These are phyloP conservation scores for Aspergillus funiculosus DNA, from an alignment of 495 filamentous ascomycete genomes.

Conservation along the genomic window DNA sequence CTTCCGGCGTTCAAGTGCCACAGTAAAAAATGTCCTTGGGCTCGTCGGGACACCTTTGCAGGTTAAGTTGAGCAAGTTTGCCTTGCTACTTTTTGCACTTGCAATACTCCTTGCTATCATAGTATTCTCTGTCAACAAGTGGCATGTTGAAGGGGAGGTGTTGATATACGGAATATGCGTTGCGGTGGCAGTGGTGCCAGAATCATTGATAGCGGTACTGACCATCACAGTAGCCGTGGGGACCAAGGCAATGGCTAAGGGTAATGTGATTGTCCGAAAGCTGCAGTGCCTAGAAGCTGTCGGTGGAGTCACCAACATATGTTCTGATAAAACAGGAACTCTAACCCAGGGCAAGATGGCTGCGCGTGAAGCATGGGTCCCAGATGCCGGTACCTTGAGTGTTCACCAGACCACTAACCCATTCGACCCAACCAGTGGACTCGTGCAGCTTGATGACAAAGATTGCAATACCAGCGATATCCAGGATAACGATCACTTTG, in stretches of 20 bases:
- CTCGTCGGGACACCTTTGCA: conserved; percentile 78
- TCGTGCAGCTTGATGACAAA: conserved; percentile 40
- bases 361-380: conserved; percentile 73
- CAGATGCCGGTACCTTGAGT: conserved; percentile 51
- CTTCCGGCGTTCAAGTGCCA: conserved; percentile 53
- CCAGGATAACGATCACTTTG: conserved; percentile 39
- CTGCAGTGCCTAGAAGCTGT: conserved; percentile 76
- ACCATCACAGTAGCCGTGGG: conserved; percentile 70
- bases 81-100: conserved; percentile 66
- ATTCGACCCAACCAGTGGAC: conserved; percentile 60
- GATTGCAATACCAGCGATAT: conserved; percentile 23
- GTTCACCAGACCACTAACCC: conserved; percentile 51
- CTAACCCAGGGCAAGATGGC: conserved; percentile 76
- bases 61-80: conserved; percentile 71
- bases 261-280: conserved; percentile 75
- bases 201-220: conserved; percentile 66
- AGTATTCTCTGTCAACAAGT: conserved; percentile 72
- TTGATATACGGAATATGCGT: conserved; percentile 76
- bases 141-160: conserved; percentile 63
- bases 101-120: conserved; percentile 72
- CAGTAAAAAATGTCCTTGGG: conserved; percentile 56
- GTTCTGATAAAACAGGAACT: conserved; percentile 84
- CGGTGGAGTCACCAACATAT: conserved; percentile 81
- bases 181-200: conserved; percentile 69
- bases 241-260: conserved; percentile 67